Evolutionary conservation across 1,139 yeast genomes (phyloP).

Genomic region (Kodamaea suecica): DNA sequence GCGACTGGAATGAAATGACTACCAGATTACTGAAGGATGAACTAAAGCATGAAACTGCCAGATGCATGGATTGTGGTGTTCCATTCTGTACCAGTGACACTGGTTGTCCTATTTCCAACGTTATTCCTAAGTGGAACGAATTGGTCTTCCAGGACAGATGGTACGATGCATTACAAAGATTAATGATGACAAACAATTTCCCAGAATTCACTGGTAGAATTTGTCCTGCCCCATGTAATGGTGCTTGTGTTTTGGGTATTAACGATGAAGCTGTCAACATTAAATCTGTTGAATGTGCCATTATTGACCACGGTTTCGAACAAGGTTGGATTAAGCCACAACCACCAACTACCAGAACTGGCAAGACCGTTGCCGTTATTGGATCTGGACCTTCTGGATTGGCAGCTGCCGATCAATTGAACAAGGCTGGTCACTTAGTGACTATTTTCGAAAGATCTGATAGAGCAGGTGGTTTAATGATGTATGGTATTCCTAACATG

Average conservation of each 20-base stretch:
- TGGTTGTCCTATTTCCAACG: slow-evolving; percentile 96
- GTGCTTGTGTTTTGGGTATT: slow-evolving; percentile 95
- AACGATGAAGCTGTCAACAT: slow-evolving; percentile 95
- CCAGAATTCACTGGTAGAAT: slow-evolving; percentile 98
- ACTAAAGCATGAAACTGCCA: slow-evolving; percentile 88
- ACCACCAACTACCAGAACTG: slow-evolving; percentile 79
- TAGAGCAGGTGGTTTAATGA: slow-evolving; percentile 93
- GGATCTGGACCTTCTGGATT: slow-evolving; percentile 97
- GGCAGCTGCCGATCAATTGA: slow-evolving; percentile 94
- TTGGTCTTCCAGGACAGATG: slow-evolving; percentile 93
- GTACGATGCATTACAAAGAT: slow-evolving; percentile 89
- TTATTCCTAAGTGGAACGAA: slow-evolving; percentile 98
- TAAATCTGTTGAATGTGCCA: slow-evolving; percentile 93
- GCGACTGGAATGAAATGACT: slow-evolving; percentile 92
- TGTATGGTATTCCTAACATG: slow-evolving; percentile 99
- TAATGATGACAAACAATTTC: slow-evolving; percentile 95
- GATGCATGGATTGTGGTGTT: slow-evolving; percentile 99
- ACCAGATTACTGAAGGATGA: slow-evolving; percentile 80
- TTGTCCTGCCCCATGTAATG: slow-evolving; percentile 99
- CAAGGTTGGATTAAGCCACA: slow-evolving; percentile 93
- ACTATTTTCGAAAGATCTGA: slow-evolving; percentile 93
- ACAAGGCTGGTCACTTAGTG: slow-evolving; percentile 91
- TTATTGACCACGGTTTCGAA: slow-evolving; percentile 92
- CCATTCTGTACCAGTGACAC: slow-evolving; percentile 98
- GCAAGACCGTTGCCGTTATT: slow-evolving; percentile 77